A percentile compares a stretch with the other conserved stretches of the same genome.
These are phyloP conservation scores for Hymenoscyphus occultus DNA, from an alignment of 2,329 filamentous ascomycete genomes.

Conservation along the genomic window DNA sequence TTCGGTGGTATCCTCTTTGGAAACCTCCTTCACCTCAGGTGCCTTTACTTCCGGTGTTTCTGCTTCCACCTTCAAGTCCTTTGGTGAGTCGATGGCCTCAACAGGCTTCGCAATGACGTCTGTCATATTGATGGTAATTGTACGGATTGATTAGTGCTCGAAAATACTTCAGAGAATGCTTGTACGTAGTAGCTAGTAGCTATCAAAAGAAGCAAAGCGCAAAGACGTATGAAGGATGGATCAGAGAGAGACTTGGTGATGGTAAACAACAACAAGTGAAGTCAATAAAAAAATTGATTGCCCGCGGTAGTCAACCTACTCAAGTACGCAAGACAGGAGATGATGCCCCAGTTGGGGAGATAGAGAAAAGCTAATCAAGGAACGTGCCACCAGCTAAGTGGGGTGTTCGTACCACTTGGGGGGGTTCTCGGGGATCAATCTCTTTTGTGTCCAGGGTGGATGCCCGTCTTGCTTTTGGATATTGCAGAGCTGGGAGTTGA, in stretches of 20 bases:
- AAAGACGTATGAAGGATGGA: background rate
- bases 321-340: conserved; percentile 10
- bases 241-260: background rate
- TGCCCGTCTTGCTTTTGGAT: background rate
- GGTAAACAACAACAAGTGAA: background rate
- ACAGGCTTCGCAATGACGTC: background rate
- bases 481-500: no score
- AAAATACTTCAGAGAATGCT: background rate
- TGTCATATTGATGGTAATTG: background rate
- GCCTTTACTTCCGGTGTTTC: background rate
- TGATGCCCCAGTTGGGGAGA: conserved; percentile 6
- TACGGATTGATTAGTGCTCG: background rate
- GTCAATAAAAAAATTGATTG: background rate
- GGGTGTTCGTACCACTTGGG: background rate
- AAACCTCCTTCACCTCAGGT: background rate
- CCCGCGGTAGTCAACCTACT: background rate
- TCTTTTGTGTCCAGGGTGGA: background rate
- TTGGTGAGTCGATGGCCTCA: background rate
- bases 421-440: no score
- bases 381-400: conserved; percentile 8
- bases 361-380: conserved; percentile 4
- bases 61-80: background rate
- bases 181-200: background rate
- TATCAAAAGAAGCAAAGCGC: background rate
- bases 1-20: background rate